Evolutionary conservation across 2,329 filamentous ascomycete species (phyloP).

Genomic region (Lachnellula occidentalis): DNA sequence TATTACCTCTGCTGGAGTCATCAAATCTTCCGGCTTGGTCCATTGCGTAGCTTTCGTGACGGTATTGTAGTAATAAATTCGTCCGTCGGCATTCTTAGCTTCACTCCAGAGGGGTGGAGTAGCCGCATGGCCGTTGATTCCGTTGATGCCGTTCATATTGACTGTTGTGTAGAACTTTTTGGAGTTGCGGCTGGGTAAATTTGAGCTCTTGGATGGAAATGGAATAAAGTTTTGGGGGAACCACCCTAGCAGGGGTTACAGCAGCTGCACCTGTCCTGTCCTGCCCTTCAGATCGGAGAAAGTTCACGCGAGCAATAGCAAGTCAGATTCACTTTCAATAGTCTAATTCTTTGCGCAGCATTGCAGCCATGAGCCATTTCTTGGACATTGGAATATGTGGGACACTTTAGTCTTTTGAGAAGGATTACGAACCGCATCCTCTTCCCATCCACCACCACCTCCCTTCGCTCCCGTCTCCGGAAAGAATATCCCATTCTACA

Average conservation of each 20-base stretch:
- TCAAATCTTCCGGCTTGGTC: slow-evolving; percentile 87
- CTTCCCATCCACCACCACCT: neutral
- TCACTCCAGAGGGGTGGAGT: slow-evolving; percentile 67
- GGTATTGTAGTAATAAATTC: slow-evolving; percentile 86
- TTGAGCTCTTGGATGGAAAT: neutral
- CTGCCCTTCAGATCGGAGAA: neutral
- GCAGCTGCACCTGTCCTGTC: neutral
- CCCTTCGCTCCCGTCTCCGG: too few species aligned
- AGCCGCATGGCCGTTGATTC: slow-evolving; percentile 28
- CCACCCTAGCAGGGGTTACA: neutral
- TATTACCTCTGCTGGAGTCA: slow-evolving; percentile 72
- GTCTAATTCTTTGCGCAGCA: neutral
- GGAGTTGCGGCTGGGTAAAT: slow-evolving; percentile 1
- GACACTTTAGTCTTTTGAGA: neutral
- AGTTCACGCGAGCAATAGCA: neutral
- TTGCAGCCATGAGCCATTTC: neutral
- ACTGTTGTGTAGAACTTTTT: neutral
- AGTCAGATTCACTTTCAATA: neutral
- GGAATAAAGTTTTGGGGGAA: slow-evolving; percentile 5
- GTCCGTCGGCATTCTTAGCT: slow-evolving; percentile 73
- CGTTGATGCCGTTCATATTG: slow-evolving; percentile 29
- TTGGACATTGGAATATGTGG: neutral
- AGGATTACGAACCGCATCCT: neutral
- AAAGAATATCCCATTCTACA: too few species aligned
- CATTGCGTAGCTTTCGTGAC: slow-evolving; percentile 85